These are phyloP conservation scores for Microbotryomycetes sp. DNA, from an alignment of 1,284 basidiomycete species.

Conservation along the genomic window DNA sequence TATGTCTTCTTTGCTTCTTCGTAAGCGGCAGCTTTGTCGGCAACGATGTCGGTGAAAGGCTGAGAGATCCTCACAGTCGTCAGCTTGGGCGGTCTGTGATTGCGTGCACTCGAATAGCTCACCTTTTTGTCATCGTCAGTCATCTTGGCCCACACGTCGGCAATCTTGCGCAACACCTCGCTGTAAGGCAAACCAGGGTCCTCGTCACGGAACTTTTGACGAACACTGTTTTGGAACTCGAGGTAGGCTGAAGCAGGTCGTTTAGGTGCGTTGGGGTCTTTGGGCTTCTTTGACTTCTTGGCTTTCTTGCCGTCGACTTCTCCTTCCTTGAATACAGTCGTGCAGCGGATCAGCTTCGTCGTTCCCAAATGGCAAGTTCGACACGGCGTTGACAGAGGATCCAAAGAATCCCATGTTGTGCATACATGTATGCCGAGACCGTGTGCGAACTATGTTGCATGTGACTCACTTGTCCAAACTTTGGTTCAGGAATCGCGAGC, in stretches of 20 bases:
- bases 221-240: conserved; percentile 87
- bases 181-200: conserved; percentile 62
- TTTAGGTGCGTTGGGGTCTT: conserved; percentile 91
- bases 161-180: conserved; percentile 66
- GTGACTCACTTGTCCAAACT: conserved; percentile 1
- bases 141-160: conserved; percentile 67
- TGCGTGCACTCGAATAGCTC: conserved; percentile 31
- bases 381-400: not conserved
- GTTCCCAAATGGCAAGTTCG: not conserved
- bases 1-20: conserved; percentile 20
- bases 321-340: no score
- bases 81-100: not conserved
- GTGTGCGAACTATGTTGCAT: conserved; percentile 4
- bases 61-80: not conserved
- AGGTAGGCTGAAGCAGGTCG: conserved; percentile 91
- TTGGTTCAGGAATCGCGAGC: conserved; percentile 19
- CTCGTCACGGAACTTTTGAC: conserved; percentile 60
- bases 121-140: conserved; percentile 66
- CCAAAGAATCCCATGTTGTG: not conserved
- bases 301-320: conserved; percentile 30
- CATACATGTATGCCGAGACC: not conserved
- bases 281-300: conserved; percentile 54
- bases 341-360: conserved; percentile 5
- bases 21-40: conserved; percentile 19
- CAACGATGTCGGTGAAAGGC: conserved; percentile 21